Percentiles rank a stretch among this genome's conserved stretches.
Conservation (phyloP, 441 rosid species). For the Pelargonium exstipulatum region DNA sequence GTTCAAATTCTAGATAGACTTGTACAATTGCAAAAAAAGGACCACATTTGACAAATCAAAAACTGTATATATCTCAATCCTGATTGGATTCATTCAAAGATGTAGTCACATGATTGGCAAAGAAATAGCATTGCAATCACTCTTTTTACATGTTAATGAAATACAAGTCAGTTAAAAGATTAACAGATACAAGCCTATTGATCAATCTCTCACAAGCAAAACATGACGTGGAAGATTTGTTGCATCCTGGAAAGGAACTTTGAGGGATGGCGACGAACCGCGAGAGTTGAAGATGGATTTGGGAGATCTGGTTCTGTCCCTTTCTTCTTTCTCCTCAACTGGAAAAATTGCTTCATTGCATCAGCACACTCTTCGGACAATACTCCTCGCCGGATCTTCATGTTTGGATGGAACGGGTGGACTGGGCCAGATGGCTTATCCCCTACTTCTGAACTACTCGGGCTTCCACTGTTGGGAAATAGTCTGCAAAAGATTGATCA, state of each 20-base stretch:
- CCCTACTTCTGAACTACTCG: conserved; percentile 32
- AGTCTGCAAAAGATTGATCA: conserved; percentile 43
- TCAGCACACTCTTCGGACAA: conserved; percentile 80
- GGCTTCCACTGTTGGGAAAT: conserved; percentile 50
- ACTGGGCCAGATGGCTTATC: conserved; percentile 74
- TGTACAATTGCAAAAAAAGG: too few species aligned
- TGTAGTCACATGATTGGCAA: too few species aligned
- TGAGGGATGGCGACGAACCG: conserved; percentile 46
- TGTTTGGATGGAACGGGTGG: conserved; percentile 93
- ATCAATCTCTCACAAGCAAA: conserved; percentile 47
- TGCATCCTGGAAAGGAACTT: conserved; percentile 76
- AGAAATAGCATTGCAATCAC: not conserved
- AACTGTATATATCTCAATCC: not conserved
- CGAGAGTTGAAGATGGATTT: conserved; percentile 47
- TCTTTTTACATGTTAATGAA: not conserved
- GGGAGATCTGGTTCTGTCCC: conserved; percentile 38
- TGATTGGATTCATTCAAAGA: not conserved
- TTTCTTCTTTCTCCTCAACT: conserved; percentile 76
- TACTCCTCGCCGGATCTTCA: conserved; percentile 72
- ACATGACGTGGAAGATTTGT: conserved; percentile 53
- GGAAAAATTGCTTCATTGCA: conserved; percentile 85
- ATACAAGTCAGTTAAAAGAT: not conserved
- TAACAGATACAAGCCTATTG: conserved; percentile 2
- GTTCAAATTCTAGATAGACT: too few species aligned
- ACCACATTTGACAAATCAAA: not conserved